Conservation (phyloP, 306 rosid species). For the Pachyrhizus erosus region DNA sequence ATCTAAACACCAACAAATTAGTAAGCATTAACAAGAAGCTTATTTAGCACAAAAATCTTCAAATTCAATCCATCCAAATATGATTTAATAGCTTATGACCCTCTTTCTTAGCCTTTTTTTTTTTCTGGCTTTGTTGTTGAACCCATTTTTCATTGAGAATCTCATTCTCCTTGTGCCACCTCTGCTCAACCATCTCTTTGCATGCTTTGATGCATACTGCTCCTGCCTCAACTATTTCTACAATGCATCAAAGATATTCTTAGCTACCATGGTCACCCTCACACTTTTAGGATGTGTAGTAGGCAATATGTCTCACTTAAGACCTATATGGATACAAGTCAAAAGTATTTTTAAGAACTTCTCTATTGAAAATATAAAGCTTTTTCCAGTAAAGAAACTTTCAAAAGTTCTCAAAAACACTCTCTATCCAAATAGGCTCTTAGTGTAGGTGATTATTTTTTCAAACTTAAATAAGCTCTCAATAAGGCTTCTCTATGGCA, state of each 20-base stretch:
- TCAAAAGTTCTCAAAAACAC: conserved; percentile 68
- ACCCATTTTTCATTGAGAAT: conserved; percentile 82
- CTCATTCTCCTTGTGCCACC: conserved; percentile 73
- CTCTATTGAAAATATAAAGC: no score
- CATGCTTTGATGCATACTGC: conserved; percentile 67
- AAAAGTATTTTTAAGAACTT: conserved; percentile 55
- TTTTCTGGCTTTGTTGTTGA: conserved; percentile 58
- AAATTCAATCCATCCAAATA: conserved; percentile 86
- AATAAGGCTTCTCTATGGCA: no score
- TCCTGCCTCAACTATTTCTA: conserved; percentile 64
- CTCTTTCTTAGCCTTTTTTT: conserved; percentile 58
- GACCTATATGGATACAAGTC: no score
- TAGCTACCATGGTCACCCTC: conserved; percentile 67
- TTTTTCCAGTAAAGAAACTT: no score
- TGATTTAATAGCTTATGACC: conserved; percentile 53
- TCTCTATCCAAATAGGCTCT: conserved; percentile 71
- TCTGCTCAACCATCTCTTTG: conserved; percentile 38
- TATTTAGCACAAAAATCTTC: conserved; percentile 83
- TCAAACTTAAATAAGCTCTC: no score
- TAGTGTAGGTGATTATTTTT: conserved; percentile 69
- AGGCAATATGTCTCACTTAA: conserved; percentile 73
- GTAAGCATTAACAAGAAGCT: conserved; percentile 71
- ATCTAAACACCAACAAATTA: conserved; percentile 89
- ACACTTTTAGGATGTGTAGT: conserved; percentile 81
- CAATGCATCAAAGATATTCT: conserved; percentile 68